A percentile compares a stretch with the other conserved stretches of the same genome.
Evolutionary conservation across 2,329 filamentous ascomycete species (phyloP).

Genomic region (Talaromyces amestolkiae): DNA sequence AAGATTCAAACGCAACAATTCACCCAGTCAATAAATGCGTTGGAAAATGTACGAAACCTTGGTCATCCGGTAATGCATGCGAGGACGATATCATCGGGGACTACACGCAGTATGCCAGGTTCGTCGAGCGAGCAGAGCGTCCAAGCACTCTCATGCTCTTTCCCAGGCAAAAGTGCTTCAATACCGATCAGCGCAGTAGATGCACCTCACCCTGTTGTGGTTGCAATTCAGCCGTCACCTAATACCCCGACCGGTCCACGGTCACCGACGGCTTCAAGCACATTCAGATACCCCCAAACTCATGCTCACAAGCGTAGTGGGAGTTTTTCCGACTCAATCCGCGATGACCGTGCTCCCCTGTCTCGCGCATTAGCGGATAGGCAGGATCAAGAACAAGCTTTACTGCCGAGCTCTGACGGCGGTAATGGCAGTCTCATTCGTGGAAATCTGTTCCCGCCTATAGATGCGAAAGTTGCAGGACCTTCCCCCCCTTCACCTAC

Average conservation of each 20-base stretch:
- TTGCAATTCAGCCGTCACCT: constrained; percentile 31
- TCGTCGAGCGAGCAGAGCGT: constrained; percentile 51
- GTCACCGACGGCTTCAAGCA: constrained; percentile 31
- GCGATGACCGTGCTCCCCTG: constrained; percentile 62
- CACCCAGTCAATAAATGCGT: background rate
- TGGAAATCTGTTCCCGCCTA: constrained; percentile 78
- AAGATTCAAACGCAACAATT: background rate
- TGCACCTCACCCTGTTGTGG: constrained; percentile 43
- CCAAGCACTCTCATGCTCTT: constrained; percentile 59
- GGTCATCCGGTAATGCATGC: background rate
- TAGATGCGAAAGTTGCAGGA: constrained; percentile 74
- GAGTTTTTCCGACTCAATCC: constrained; percentile 79
- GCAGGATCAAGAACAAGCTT: constrained; percentile 35
- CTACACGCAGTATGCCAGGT: constrained; percentile 11
- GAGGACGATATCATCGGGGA: constrained; percentile 19
- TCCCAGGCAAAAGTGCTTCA: constrained; percentile 48
- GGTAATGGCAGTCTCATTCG: constrained; percentile 82
- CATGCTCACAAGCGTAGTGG: constrained; percentile 72
- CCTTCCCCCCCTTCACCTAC: constrained; percentile 52
- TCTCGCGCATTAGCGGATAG: constrained; percentile 46
- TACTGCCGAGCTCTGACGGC: constrained; percentile 64
- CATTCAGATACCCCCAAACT: constrained; percentile 51
- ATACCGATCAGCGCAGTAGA: constrained; percentile 32
- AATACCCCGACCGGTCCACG: constrained; percentile 29
- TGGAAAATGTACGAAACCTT: background rate